These are phyloP conservation scores for Phyllosticta capitalensis DNA, from an alignment of 2,329 filamentous ascomycete genomes.

Conservation along the genomic window DNA sequence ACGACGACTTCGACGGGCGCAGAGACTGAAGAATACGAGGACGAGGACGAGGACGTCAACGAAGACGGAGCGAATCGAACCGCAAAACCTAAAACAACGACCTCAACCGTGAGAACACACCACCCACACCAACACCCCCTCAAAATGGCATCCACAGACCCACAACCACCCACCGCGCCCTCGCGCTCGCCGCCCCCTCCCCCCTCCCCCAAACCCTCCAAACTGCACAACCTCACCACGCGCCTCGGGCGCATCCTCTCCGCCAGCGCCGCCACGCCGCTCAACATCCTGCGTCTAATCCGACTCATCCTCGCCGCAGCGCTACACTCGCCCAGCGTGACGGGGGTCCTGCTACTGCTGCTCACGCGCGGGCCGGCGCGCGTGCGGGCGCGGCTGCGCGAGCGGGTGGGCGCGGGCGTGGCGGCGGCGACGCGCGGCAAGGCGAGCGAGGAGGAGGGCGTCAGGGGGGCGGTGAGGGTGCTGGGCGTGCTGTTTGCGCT, in stretches of 20 bases:
- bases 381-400: background rate
- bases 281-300: background rate
- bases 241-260: background rate
- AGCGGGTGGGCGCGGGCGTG: background rate
- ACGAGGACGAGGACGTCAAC: too few relatives aligned
- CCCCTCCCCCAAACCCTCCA: background rate
- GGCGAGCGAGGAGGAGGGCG: background rate
- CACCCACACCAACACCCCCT: background rate
- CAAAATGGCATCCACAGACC: background rate
- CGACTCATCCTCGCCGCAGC: background rate
- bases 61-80: too few relatives aligned
- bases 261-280: background rate
- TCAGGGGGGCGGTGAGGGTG: slow-evolving; percentile 15
- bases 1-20: too few relatives aligned
- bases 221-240: background rate
- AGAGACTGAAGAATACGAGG: too few relatives aligned
- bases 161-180: background rate
- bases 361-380: background rate
- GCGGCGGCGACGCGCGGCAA: background rate
- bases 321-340: background rate
- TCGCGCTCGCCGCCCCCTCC: background rate
- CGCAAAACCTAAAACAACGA: too few relatives aligned
- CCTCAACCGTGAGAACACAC: too few relatives aligned
- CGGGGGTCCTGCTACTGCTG: slow-evolving; percentile 2
- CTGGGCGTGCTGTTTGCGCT: slow-evolving; percentile 24